Evolutionary conservation across 192 early-diverging fungal species (phyloP), one percentile per base, ranked within the genome.

Genomic region (Phlyctochytrium bullatum): DNA sequence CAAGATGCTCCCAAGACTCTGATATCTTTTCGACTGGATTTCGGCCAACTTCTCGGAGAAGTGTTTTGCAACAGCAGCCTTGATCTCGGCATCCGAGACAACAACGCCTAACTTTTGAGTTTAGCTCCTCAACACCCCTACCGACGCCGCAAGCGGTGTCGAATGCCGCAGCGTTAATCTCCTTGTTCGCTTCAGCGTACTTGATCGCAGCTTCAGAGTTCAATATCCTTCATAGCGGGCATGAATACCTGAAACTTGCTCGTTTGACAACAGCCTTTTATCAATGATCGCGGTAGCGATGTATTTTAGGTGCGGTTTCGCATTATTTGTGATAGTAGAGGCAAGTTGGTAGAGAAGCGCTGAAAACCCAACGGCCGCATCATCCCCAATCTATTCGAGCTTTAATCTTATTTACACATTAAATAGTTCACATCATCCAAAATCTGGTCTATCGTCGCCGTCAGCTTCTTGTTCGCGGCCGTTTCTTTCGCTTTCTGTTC

Each of bases 401-500:
- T 24, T 35, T 14, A 62, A 25, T 51, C 6, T 10, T 14, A 6
- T 6, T 47, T 14, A 10, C 47, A 3, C 67, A n/a, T 6, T 25
- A 10, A 57, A 25, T 20, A 57, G 10, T 57, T 40, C 35, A 92
- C 90, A 51, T 88, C 86, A 34, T 76, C 66, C 59, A 96, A 90
- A n/a, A 90, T 80, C 30, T 61, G 71, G 62, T 86, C 81, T 33
- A 99, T 82, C 25, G 81, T 85, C 2, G 90, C 89, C 1, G 90
- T 89, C 10, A 99, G 78, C 77, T 97, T 98, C 78, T 98, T 99
- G 83, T 99, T 99, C 61, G 86, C 88, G 33, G 90, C 92, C 0
- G 95, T 94, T 71, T 98, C 94, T 75, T 92, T 91, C 64, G 95
- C 96, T 76, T 97, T 96, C 67, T 88, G 83, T 71, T 91, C 90